Base-by-base conservation (phyloP, 768 basidiomycete species). In the Mycena filopes region DNA sequence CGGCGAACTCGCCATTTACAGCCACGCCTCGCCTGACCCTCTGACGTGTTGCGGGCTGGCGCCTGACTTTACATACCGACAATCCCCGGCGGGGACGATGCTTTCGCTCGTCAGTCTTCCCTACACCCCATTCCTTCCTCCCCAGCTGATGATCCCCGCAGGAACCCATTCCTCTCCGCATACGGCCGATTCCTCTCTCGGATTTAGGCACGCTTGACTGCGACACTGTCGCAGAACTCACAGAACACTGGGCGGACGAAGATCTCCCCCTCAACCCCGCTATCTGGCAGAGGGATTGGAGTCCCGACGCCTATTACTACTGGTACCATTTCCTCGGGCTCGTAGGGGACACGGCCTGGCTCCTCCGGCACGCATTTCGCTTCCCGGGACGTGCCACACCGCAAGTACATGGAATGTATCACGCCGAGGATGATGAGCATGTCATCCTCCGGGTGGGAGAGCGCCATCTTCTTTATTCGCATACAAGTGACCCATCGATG, bases 1-100 rank as follows among this genome's bases (percentile, higher is more conserved):
- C 23, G 63, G 66, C 8, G 66, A 68, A 21, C 50, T 68, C 7
- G 62, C 61, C 0, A 40, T 66, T 28, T 66, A 55, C n/a, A 59
- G 55, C 40, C 28, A 9, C n/a, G 46, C 50, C 2, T n/a, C 18
- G 8, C 21, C 45, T 10, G 46, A 48, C 31, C 59, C 49, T 4
- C 21, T 31, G 3, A 23, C 28, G 0, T 50, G 59, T 33, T 31
- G 40, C 31, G 50, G 40, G 18, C 31, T 60, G 40, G 49, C 26
- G 40, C 1, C 25, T 16, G 56, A 58, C 18, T 47, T 48, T 5
- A 47, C 55, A 1, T 1, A 16, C 10, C 28, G 21, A 16, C 3
- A 12, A 11, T 6, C 31, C 31, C 31, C 31, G 7, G 31, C 31
- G 31, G 5, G 31, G 31, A 12, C 31, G 31, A 33, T 33, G 7